These are phyloP conservation scores for Fraxinus platypoda DNA, from an alignment of 305 asterid genomes.

Conservation along the genomic window DNA sequence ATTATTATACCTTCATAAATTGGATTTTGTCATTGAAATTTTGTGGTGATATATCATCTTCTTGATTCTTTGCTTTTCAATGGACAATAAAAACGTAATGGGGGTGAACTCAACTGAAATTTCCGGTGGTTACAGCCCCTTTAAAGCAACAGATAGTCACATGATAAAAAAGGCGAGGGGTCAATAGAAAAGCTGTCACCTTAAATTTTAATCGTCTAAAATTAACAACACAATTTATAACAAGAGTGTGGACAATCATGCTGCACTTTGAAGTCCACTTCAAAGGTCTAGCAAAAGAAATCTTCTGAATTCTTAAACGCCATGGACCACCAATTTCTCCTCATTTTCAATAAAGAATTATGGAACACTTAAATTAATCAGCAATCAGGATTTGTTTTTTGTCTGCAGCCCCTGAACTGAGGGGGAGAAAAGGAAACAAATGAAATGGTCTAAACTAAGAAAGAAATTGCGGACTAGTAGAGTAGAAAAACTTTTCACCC, in stretches of 20 bases:
- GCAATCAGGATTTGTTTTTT: background rate
- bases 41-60: background rate
- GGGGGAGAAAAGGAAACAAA: background rate
- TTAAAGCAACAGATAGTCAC: background rate
- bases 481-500: constrained; percentile 42
- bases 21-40: constrained; percentile 1
- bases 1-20: constrained; percentile 9
- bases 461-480: background rate
- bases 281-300: background rate
- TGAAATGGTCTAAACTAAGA: background rate
- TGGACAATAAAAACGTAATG: background rate
- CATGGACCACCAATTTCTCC: background rate
- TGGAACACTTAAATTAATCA: background rate
- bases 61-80: background rate
- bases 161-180: background rate
- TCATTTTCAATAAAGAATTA: background rate
- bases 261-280: background rate
- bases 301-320: background rate
- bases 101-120: background rate
- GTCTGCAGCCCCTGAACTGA: background rate
- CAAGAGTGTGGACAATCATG: background rate
- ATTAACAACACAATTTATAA: background rate
- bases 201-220: background rate
- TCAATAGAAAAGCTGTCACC: background rate
- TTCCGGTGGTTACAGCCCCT: background rate